Base-by-base conservation (phyloP, 305 asterid species). In the Rubia balearica region DNA sequence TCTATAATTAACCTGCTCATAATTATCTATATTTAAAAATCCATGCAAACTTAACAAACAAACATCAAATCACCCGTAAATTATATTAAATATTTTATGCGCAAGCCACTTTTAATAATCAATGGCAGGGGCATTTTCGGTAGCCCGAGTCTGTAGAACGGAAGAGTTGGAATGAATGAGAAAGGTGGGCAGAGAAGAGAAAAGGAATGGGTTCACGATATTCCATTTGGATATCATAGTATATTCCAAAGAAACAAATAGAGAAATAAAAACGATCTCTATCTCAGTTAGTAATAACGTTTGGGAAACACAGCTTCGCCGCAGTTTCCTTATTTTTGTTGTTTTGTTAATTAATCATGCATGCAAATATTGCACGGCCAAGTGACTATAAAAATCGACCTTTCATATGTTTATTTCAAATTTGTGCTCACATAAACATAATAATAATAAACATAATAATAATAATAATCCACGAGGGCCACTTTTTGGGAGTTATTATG, bases 281-380 rank as follows among this genome's bases (percentile, higher is more conserved):
- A 80, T 79, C 73, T 40, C 38, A 65, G 22, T 77, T 85, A 69
- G 69, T 87, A 77, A 85, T 90, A 33, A 84, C 72, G 88, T 84
- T 83, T 70, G 87, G 77, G 61, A 74, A 78, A 81, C 87, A 77
- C 91, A 88, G 90, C 66, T 88, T 88, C 96, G 75, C 61, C 77
- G 96, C 84, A 86, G 66, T 74, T 90, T 90, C 96, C 65, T 81
- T 64, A 48, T 30, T 87, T 88, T 88, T 90, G 95, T 88, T 79
- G 43, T 78, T 78, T 84, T 79, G 78, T 76, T 69, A 41, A 55
- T 72, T 83, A 84, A 83, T 83, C 40, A 61, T 10, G 36, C 17
- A 8, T 33, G 22, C 59, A 51, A 51, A 51, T 51, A 51, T 51
- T 51, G 59, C 24, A 51, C 59, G 7, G 24, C 59, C 59, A 17